A percentile compares a stretch with the other conserved stretches of the same genome.
Conservation (phyloP, 371 early-diverging fungal genomes). For the Mortierella sp. region DNA sequence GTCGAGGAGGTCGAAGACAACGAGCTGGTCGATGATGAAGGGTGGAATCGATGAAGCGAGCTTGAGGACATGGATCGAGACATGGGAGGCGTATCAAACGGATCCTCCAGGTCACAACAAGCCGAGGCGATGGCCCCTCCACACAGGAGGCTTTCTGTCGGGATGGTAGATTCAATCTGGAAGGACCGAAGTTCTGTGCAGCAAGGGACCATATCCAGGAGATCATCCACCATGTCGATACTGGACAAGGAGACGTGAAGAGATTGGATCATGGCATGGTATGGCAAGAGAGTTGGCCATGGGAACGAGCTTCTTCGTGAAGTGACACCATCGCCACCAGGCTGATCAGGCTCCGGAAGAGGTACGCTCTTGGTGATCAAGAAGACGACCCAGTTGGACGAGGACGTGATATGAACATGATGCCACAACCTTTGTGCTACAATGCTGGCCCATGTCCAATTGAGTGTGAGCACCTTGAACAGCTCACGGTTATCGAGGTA, state of each 20-base stretch:
- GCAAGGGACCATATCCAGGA: slow-evolving; percentile 36
- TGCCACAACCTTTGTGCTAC: slow-evolving; percentile 42
- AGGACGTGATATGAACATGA: slow-evolving; percentile 21
- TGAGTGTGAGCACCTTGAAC: slow-evolving; percentile 34
- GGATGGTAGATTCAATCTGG: slow-evolving; percentile 30
- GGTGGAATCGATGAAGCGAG: neutral
- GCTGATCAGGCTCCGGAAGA: neutral
- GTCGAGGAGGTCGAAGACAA: slow-evolving; percentile 8
- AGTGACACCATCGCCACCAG: too few relatives aligned
- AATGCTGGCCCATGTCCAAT: slow-evolving; percentile 47
- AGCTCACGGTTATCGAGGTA: slow-evolving; percentile 44
- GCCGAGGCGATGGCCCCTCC: slow-evolving; percentile 28
- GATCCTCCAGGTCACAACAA: slow-evolving; percentile 17
- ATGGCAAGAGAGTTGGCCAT: slow-evolving; percentile 49
- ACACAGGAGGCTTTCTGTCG: slow-evolving; percentile 35
- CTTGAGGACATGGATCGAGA: neutral
- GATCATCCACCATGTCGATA: slow-evolving; percentile 41
- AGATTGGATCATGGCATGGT: slow-evolving; percentile 44
- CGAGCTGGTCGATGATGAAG: slow-evolving; percentile 6
- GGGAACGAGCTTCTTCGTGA: slow-evolving; percentile 42
- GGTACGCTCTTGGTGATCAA: slow-evolving; percentile 46
- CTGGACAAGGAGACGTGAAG: slow-evolving; percentile 37
- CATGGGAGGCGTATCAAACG: neutral
- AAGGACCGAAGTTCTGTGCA: slow-evolving; percentile 46
- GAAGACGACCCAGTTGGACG: slow-evolving; percentile 34